phyloP scores from a whole-genome alignment of 2,329 filamentous ascomycete genomes.

The Beauveria scarabaeidicola region DNA sequence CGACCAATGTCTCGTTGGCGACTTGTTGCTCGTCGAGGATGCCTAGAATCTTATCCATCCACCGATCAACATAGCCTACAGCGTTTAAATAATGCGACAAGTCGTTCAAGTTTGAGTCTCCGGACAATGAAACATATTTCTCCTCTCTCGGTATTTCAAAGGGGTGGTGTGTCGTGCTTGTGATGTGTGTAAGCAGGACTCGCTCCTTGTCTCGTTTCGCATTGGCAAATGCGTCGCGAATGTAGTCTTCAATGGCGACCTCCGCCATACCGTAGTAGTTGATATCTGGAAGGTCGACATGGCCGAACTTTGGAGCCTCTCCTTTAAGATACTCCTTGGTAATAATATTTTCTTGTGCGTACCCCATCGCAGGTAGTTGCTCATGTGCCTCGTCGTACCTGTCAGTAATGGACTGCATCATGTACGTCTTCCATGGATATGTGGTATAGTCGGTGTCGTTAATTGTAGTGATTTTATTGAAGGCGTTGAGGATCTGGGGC shows the following conservation, averaged over 20 bases:
- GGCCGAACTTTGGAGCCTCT: constrained; percentile 20
- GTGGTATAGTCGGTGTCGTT: constrained; percentile 16
- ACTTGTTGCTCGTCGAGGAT: constrained; percentile 23
- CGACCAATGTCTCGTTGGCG: constrained; percentile 25
- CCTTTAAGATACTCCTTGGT: constrained; percentile 23
- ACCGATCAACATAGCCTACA: constrained; percentile 23
- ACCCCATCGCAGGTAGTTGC: constrained; percentile 24
- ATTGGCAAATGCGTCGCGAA: constrained; percentile 22
- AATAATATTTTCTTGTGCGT: constrained; percentile 19
- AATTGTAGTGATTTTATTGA: constrained; percentile 20
- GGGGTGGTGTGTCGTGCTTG: constrained; percentile 27
- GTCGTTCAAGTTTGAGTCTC: constrained; percentile 21
- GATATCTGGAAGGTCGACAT: constrained; percentile 22
- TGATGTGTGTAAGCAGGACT: constrained; percentile 27
- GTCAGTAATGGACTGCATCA: constrained; percentile 26
- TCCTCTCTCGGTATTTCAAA: constrained; percentile 22
- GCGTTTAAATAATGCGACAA: constrained; percentile 27
- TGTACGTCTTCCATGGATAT: constrained; percentile 24
- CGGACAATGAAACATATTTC: constrained; percentile 17
- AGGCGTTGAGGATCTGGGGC: constrained; percentile 27
- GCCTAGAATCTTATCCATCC: constrained; percentile 23
- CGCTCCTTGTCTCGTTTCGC: constrained; percentile 23
- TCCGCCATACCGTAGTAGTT: constrained; percentile 28
- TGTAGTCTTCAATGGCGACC: constrained; percentile 23
- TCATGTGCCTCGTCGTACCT: constrained; percentile 25